phyloP scores from a whole-genome alignment of 169 alveolate genomes.

The Babesia gibsoni region DNA sequence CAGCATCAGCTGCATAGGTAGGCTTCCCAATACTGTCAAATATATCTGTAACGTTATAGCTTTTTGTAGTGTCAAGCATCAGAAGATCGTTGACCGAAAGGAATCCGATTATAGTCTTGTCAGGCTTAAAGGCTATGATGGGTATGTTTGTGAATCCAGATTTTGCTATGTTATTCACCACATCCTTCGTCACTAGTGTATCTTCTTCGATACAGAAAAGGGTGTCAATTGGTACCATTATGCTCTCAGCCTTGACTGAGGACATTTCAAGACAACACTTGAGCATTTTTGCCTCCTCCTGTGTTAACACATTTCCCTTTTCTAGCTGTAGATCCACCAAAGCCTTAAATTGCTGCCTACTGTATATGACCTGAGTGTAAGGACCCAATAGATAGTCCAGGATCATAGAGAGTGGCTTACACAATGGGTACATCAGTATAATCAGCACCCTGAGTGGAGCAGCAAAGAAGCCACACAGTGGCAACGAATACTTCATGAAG shows the following conservation, averaged over 20 bases:
- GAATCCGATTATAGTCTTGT: constrained; percentile 62
- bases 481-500: constrained; percentile 82
- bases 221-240: constrained; percentile 70
- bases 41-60: constrained; percentile 33
- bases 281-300: constrained; percentile 71
- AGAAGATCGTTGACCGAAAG: constrained; percentile 67
- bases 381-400: constrained; percentile 48
- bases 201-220: constrained; percentile 65
- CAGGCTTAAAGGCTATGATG: constrained; percentile 36
- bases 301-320: constrained; percentile 62
- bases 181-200: constrained; percentile 51
- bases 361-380: constrained; percentile 59
- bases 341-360: constrained; percentile 70
- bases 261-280: constrained; percentile 69
- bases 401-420: constrained; percentile 73
- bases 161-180: constrained; percentile 56
- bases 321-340: constrained; percentile 71
- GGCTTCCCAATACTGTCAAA: constrained; percentile 51
- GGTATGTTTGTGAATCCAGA: constrained; percentile 76
- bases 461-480: constrained; percentile 80
- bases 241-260: constrained; percentile 51
- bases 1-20: constrained; percentile 53
- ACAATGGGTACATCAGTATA: constrained; percentile 66
- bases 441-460: constrained; percentile 67
- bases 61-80: constrained; percentile 51